A percentile compares a stretch with the other conserved stretches of the same genome.
These are phyloP conservation scores for Spergularia marina DNA, from an alignment of 148 eudicot species.

Conservation along the genomic window DNA sequence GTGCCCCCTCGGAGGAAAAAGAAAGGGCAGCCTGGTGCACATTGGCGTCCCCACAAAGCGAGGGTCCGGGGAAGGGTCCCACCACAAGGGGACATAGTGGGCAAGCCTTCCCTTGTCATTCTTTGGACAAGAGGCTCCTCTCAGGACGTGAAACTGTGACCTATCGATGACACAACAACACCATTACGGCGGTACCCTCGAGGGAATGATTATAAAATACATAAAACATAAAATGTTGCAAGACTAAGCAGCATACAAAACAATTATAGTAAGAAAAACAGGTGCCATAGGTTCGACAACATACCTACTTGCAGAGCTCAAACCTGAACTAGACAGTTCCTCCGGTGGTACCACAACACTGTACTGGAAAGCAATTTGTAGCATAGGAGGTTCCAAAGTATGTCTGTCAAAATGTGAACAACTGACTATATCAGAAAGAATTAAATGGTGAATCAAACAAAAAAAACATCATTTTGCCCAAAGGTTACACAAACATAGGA, in stretches of 20 bases:
- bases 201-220: background rate
- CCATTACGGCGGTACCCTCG: background rate
- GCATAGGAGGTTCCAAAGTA: constrained; percentile 69
- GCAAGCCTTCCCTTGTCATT: too few relatives aligned
- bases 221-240: constrained; percentile 2
- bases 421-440: background rate
- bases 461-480: background rate
- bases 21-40: too few relatives aligned
- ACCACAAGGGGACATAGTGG: too few relatives aligned
- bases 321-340: constrained; percentile 55
- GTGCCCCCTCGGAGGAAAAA: too few relatives aligned
- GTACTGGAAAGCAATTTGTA: constrained; percentile 96
- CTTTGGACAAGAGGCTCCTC: too few relatives aligned
- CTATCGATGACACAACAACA: too few relatives aligned
- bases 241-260: constrained; percentile 6
- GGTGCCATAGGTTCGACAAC: constrained; percentile 17
- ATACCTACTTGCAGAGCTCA: constrained; percentile 75
- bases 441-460: background rate
- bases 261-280: background rate
- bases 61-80: too few relatives aligned
- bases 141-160: too few relatives aligned
- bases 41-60: too few relatives aligned
- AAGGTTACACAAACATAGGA: background rate
- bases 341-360: constrained; percentile 89
- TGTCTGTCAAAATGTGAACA: constrained; percentile 47